Evolutionary conservation across 257 asterid genomes (phyloP).

Genomic region (Solanum medicagineum): DNA sequence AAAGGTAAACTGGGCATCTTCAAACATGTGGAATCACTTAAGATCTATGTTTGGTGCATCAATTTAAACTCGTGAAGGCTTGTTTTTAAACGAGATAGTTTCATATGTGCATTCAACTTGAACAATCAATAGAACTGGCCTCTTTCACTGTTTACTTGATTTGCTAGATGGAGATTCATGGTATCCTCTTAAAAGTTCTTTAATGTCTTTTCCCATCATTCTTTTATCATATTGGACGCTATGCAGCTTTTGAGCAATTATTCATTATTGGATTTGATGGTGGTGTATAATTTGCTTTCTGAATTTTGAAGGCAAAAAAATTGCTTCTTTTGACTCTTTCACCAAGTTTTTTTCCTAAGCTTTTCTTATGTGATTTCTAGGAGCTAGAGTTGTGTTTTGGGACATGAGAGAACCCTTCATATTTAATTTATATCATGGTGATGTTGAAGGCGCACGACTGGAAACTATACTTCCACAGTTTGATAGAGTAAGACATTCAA

Average conservation of each 20-base stretch:
- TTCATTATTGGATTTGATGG: neutral
- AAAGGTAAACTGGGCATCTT: neutral
- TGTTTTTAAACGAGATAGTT: neutral
- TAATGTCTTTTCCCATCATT: neutral
- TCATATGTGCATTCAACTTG: neutral
- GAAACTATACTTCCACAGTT: conserved; percentile 68
- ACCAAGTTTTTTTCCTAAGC: neutral
- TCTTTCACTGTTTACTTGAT: neutral
- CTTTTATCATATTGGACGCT: neutral
- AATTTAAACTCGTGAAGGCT: neutral
- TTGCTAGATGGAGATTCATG: neutral
- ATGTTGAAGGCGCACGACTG: conserved; percentile 70
- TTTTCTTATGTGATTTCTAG: conserved; percentile 29
- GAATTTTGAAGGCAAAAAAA: neutral
- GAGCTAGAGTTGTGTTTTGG: conserved; percentile 85
- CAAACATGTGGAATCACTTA: neutral
- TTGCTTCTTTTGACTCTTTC: neutral
- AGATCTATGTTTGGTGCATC: neutral
- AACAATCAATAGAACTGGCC: neutral
- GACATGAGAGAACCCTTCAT: conserved; percentile 83
- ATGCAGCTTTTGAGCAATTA: neutral
- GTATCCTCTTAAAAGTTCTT: neutral
- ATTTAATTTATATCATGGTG: conserved; percentile 50
- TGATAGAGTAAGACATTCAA: conserved; percentile 49
- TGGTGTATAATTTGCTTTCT: neutral